A percentile compares a stretch with the other conserved stretches of the same genome.
Conservation (phyloP, 2,329 filamentous ascomycete species). For the Arthroderma sp. region DNA sequence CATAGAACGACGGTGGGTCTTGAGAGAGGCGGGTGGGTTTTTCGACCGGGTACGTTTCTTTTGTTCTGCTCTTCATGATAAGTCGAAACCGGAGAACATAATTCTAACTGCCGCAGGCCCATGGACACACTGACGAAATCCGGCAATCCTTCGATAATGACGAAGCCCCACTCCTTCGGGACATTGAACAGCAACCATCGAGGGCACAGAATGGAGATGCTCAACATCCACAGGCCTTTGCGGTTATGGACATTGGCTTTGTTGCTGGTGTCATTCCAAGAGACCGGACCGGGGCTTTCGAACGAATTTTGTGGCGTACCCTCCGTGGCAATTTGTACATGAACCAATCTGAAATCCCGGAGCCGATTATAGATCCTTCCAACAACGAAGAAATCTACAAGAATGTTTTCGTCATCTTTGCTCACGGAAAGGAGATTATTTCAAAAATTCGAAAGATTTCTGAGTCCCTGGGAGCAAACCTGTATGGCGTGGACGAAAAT, state of each 20-base stretch:
- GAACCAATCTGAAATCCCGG: constrained; percentile 98
- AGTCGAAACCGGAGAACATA: no score
- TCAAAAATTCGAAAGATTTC: constrained; percentile 99
- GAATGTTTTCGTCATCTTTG: constrained; percentile 99
- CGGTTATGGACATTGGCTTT: constrained; percentile 97
- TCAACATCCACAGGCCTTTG: constrained; percentile 65
- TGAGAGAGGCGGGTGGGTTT: constrained; percentile 91
- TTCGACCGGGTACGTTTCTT: constrained; percentile 56
- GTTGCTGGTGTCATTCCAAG: constrained; percentile 90
- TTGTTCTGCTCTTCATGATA: neutral
- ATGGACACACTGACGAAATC: constrained; percentile 94
- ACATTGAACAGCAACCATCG: constrained; percentile 68
- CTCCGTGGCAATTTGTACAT: constrained; percentile 97
- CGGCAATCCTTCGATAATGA: constrained; percentile 74
- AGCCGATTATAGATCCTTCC: constrained; percentile 78
- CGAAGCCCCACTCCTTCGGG: constrained; percentile 82
- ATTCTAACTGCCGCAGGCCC: constrained; percentile 42
- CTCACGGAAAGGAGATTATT: constrained; percentile 94
- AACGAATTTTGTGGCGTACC: constrained; percentile 94
- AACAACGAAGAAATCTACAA: constrained; percentile 89
- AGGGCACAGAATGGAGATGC: constrained; percentile 48
- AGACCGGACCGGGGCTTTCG: constrained; percentile 86
- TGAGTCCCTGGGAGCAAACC: constrained; percentile 86
- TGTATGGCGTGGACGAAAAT: constrained; percentile 97
- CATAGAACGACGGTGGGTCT: constrained; percentile 95